A percentile compares a stretch with the other conserved stretches of the same genome.
Evolutionary conservation across 2,329 filamentous ascomycete genomes (phyloP).

Genomic region (Tolypocladium guangdongense): DNA sequence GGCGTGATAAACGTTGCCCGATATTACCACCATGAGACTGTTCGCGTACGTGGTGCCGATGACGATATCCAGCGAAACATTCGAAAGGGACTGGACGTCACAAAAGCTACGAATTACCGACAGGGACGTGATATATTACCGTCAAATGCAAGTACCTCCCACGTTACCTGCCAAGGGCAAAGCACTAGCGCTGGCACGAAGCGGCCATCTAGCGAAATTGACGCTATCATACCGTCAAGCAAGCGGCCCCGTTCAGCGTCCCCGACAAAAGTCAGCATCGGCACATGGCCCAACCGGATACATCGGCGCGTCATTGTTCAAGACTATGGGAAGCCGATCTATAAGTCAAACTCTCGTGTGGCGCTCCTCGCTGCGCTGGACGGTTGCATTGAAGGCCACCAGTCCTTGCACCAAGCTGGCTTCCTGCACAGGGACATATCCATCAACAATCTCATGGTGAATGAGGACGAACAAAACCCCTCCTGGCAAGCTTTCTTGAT

Average conservation of each 20-base stretch:
- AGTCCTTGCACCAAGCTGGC: conserved; percentile 22
- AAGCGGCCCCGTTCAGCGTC: too few species aligned
- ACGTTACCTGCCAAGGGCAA: background rate
- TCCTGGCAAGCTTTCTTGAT: conserved; percentile 30
- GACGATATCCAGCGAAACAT: too few species aligned
- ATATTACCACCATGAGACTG: conserved; percentile 28
- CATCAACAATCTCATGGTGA: conserved; percentile 34
- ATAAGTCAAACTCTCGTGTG: conserved; percentile 24
- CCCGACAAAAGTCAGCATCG: too few species aligned
- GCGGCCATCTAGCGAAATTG: too few species aligned
- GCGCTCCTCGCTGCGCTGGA: conserved; percentile 25
- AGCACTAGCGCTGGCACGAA: too few species aligned
- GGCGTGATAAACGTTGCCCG: conserved; percentile 25
- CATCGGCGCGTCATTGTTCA: conserved; percentile 27
- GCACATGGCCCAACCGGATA: conserved; percentile 19
- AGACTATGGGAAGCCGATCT: conserved; percentile 30
- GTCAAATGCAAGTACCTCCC: background rate
- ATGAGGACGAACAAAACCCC: conserved; percentile 27
- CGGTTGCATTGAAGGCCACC: conserved; percentile 25
- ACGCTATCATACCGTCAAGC: too few species aligned
- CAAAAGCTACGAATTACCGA: too few species aligned
- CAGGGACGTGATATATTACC: too few species aligned
- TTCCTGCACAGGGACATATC: conserved; percentile 33
- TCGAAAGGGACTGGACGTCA: too few species aligned
- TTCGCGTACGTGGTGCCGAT: conserved; percentile 15